Evolutionary conservation across 306 rosid species (phyloP).

Genomic region (Medicago lupulina): DNA sequence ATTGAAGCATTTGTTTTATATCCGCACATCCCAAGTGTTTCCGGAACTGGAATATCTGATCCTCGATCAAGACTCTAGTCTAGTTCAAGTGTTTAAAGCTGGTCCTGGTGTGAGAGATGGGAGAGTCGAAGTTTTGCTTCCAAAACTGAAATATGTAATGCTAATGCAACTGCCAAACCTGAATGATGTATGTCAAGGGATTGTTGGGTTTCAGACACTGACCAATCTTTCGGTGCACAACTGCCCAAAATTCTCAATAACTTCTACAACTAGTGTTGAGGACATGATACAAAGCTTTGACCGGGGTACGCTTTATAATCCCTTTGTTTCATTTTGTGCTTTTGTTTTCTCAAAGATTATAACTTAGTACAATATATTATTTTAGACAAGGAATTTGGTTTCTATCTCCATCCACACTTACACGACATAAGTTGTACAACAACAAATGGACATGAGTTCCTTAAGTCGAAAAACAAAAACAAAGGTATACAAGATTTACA

Average conservation of each 20-base stretch:
- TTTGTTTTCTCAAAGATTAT: constrained; percentile 4
- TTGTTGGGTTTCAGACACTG: neutral
- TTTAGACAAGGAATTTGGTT: constrained; percentile 38
- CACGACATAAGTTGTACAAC: constrained; percentile 6
- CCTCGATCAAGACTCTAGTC: constrained; percentile 9
- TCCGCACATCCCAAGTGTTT: neutral
- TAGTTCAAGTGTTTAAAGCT: constrained; percentile 12
- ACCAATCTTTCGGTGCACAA: neutral
- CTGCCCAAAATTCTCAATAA: constrained; percentile 30
- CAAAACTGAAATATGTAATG: constrained; percentile 19
- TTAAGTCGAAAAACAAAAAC: neutral
- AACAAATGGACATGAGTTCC: neutral
- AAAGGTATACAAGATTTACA: constrained; percentile 19
- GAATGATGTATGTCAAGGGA: constrained; percentile 2
- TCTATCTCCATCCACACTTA: constrained; percentile 23
- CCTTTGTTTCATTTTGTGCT: neutral
- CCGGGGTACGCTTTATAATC: neutral
- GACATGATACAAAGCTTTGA: constrained; percentile 8
- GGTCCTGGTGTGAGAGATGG: neutral
- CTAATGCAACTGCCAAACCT: constrained; percentile 15
- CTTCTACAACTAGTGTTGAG: constrained; percentile 3
- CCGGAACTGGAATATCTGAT: constrained; percentile 3
- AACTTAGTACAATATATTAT: neutral
- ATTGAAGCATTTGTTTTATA: constrained; percentile 17
- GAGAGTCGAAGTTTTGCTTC: constrained; percentile 18